A percentile compares a stretch with the other conserved stretches of the same genome.
These are phyloP conservation scores for Ceratocystis lukuohia DNA, from an alignment of 2,329 filamentous ascomycete genomes.

Conservation along the genomic window DNA sequence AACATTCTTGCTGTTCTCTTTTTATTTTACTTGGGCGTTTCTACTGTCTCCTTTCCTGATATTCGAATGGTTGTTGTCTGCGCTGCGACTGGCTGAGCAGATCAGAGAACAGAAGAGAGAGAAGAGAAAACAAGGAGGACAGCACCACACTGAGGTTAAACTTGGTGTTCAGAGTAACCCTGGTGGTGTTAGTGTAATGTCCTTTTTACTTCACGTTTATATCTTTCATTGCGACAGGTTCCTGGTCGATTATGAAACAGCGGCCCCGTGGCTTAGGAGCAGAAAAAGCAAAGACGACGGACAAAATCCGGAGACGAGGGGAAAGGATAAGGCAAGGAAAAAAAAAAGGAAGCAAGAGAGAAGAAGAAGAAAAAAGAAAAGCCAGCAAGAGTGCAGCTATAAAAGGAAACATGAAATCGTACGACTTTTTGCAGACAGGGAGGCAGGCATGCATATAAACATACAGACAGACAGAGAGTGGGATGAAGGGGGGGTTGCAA, in stretches of 20 bases:
- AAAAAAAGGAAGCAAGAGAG: not conserved
- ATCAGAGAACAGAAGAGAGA: not conserved
- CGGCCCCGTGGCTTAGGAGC: not conserved
- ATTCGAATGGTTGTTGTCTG: too few relatives aligned
- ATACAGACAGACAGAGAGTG: not conserved
- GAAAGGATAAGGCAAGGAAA: not conserved
- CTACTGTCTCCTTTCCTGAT: too few relatives aligned
- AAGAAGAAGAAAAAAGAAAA: not conserved
- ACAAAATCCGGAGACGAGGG: conserved; percentile 1
- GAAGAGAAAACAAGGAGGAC: not conserved
- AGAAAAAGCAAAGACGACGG: conserved; percentile 1
- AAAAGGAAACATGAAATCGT: conserved; percentile 14
- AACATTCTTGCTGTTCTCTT: not conserved
- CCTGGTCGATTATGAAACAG: not conserved
- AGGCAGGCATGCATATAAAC: not conserved
- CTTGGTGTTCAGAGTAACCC: not conserved
- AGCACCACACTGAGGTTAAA: not conserved
- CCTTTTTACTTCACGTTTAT: too few relatives aligned
- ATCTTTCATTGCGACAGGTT: not conserved
- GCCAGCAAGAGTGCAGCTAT: conserved; percentile 9
- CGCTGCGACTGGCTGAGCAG: not conserved
- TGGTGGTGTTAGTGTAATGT: not conserved
- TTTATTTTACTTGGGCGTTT: too few relatives aligned
- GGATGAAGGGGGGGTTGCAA: too few relatives aligned
- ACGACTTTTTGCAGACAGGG: not conserved